phyloP scores from a whole-genome alignment of 805 yeast genomes.

The Candida silvicultrix region DNA sequence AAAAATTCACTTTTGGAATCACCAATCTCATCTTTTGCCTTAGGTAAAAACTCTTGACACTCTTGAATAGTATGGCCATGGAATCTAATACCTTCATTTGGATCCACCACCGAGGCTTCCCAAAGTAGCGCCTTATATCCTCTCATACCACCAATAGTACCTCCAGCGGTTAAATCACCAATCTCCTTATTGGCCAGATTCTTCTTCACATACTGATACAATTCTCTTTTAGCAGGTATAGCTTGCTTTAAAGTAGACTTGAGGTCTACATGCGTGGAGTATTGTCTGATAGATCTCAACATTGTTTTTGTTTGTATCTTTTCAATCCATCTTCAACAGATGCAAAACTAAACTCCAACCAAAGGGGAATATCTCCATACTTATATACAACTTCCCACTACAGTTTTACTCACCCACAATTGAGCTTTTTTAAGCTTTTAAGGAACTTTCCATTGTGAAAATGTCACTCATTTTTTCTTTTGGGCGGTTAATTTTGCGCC shows the following conservation, averaged over 20 bases:
- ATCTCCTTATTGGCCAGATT: constrained; percentile 29
- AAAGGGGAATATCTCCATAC: background rate
- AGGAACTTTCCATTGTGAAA: background rate
- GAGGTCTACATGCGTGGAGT: constrained; percentile 15
- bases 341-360: too few species aligned
- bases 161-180: constrained; percentile 39
- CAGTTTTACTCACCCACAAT: too few species aligned
- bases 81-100: constrained; percentile 71
- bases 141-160: constrained; percentile 69
- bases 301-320: too few species aligned
- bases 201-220: constrained; percentile 33
- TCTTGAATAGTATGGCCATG: constrained; percentile 73
- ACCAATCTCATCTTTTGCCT: constrained; percentile 27
- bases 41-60: constrained; percentile 61
- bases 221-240: constrained; percentile 39
- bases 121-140: constrained; percentile 70
- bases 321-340: too few species aligned
- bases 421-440: too few species aligned
- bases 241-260: constrained; percentile 20
- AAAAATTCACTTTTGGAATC: constrained; percentile 47
- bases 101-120: constrained; percentile 77
- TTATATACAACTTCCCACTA: background rate
- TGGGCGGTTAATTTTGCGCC: too few species aligned
- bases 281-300: constrained; percentile 2
- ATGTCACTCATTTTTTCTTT: background rate